Evolutionary conservation across 164 flowering plant species (phyloP).

Genomic region (Vitis cinerea): DNA sequence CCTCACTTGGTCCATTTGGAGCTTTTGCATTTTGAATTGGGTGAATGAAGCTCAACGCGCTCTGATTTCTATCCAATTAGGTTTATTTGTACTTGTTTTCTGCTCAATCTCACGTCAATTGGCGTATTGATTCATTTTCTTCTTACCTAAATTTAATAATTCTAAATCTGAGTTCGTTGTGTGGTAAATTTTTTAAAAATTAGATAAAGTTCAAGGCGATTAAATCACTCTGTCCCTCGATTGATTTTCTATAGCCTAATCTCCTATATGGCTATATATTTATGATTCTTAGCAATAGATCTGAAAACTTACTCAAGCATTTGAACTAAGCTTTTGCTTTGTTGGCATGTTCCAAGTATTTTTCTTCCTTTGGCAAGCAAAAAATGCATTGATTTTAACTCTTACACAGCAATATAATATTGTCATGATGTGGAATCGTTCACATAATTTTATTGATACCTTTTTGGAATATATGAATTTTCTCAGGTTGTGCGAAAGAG

Average conservation of each 20-base stretch:
- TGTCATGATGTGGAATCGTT: neutral
- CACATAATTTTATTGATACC: neutral
- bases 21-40: too few relatives aligned
- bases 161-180: neutral
- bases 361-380: too few relatives aligned
- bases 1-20: too few relatives aligned
- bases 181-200: neutral
- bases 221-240: neutral
- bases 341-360: too few relatives aligned
- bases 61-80: neutral
- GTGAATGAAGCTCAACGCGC: too few relatives aligned
- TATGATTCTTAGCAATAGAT: too few relatives aligned
- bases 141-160: neutral
- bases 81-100: neutral
- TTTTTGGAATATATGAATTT: neutral
- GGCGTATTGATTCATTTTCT: too few relatives aligned
- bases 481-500: constrained; percentile 39
- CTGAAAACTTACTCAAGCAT: too few relatives aligned
- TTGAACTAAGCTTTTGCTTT: too few relatives aligned
- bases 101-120: neutral
- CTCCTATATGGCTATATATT: too few relatives aligned
- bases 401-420: neutral
- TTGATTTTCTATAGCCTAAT: neutral
- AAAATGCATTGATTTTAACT: neutral
- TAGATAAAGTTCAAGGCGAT: neutral